A percentile compares a stretch with the other conserved stretches of the same genome.
Conservation (phyloP, 495 filamentous ascomycete species). For the Lasiosphaeria miniovina region DNA sequence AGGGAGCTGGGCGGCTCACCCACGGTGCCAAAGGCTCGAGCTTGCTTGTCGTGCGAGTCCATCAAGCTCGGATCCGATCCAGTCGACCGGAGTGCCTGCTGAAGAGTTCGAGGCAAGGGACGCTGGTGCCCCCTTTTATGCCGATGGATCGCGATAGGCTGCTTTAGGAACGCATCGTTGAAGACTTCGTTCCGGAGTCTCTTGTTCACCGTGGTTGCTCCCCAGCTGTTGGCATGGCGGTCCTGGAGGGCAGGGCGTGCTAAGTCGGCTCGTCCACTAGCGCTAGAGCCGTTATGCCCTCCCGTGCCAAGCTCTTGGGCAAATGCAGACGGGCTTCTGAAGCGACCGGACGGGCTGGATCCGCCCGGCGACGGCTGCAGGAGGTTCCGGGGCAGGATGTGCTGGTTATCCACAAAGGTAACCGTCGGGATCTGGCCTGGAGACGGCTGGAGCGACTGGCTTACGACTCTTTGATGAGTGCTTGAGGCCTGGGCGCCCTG, state of each 20-base stretch:
- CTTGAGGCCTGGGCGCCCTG: slow-evolving; percentile 4
- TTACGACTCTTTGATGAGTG: slow-evolving; percentile 63
- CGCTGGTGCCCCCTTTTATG: slow-evolving; percentile 63
- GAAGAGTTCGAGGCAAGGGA: slow-evolving; percentile 46
- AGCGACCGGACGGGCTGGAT: slow-evolving; percentile 23
- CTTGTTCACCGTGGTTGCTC: slow-evolving; percentile 90
- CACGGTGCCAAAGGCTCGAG: slow-evolving; percentile 1
- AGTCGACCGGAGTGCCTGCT: slow-evolving; percentile 33
- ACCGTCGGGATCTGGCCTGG: slow-evolving; percentile 73
- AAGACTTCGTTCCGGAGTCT: slow-evolving; percentile 87
- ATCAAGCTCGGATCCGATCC: slow-evolving; percentile 32
- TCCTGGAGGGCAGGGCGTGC: slow-evolving; percentile 44
- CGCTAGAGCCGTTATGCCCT: slow-evolving; percentile 7
- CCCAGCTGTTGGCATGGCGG: slow-evolving; percentile 73
- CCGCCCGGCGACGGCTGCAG: slow-evolving; percentile 39
- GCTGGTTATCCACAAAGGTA: slow-evolving; percentile 90
- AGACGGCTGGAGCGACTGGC: slow-evolving; percentile 61
- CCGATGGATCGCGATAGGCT: slow-evolving; percentile 60
- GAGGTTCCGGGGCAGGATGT: slow-evolving; percentile 87
- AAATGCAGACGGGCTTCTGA: slow-evolving; percentile 39
- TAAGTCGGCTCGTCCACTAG: not conserved
- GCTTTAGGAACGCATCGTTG: slow-evolving; percentile 86
- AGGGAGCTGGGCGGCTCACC: slow-evolving; percentile 12
- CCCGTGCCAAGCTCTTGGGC: slow-evolving; percentile 2
- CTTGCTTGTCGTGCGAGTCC: slow-evolving; percentile 16